phyloP scores from a whole-genome alignment of 176 grass and related monocot species.

The Rhipidocladum racemiflorum region DNA sequence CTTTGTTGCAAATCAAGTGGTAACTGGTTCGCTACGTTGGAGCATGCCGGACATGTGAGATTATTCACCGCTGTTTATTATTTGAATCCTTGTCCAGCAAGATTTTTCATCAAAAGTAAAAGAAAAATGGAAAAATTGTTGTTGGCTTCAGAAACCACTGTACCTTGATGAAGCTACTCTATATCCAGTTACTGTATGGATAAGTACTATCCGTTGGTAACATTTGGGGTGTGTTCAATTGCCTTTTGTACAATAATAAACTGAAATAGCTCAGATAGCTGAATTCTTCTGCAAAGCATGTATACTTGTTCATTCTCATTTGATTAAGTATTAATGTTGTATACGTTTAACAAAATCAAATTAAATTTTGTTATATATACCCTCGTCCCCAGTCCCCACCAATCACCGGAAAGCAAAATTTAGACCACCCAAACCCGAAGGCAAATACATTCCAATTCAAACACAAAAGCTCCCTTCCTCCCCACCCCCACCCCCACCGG shows the following conservation, averaged over 20 bases:
- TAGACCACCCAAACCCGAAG: background rate
- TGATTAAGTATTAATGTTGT: background rate
- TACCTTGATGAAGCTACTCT: background rate
- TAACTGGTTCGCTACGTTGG: too few relatives aligned
- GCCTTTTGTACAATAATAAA: too few relatives aligned
- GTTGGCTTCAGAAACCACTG: background rate
- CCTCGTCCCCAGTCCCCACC: background rate
- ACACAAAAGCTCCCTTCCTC: background rate
- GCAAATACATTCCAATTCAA: conserved; percentile 18
- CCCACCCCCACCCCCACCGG: background rate
- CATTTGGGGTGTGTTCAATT: too few relatives aligned
- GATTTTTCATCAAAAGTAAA: background rate
- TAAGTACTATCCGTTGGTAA: too few relatives aligned
- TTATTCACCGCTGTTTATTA: background rate
- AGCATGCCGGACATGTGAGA: background rate
- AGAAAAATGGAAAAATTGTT: background rate
- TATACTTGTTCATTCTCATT: background rate
- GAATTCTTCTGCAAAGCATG: background rate
- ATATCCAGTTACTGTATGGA: too few relatives aligned
- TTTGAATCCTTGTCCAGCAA: background rate
- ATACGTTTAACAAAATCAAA: background rate
- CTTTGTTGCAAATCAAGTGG: too few relatives aligned
- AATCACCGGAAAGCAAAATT: background rate
- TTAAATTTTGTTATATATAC: background rate
- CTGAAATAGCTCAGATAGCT: background rate